Percentiles rank a stretch among this genome's conserved stretches.
Evolutionary conservation across 176 grass and related monocot genomes (phyloP).

Genomic region (Coix lacrymajobi): DNA sequence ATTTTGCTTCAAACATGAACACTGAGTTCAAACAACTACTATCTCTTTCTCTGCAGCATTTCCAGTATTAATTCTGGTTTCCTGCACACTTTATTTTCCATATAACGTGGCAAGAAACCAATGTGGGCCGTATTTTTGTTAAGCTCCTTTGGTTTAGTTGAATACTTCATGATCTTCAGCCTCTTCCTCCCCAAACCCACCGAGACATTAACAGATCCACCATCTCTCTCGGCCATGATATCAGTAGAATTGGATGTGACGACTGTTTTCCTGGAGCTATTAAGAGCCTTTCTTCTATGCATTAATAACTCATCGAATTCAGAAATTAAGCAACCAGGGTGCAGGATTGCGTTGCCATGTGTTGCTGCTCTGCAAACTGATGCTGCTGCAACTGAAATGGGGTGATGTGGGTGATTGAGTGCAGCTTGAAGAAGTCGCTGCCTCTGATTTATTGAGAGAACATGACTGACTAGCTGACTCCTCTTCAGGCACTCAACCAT

Average conservation of each 20-base stretch:
- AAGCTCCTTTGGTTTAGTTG: constrained; percentile 23
- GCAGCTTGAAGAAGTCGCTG: constrained; percentile 46
- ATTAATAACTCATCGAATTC: constrained; percentile 17
- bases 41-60: constrained; percentile 57
- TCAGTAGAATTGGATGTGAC: not conserved
- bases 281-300: not conserved
- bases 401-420: constrained; percentile 29
- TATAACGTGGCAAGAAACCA: not conserved
- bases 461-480: constrained; percentile 37
- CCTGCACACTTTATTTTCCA: constrained; percentile 7
- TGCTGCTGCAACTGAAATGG: constrained; percentile 42
- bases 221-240: not conserved
- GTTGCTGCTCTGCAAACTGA: constrained; percentile 23
- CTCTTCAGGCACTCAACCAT: constrained; percentile 35
- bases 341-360: not conserved
- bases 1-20: not conserved
- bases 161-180: constrained; percentile 39
- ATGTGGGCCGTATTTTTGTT: not conserved
- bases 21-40: constrained; percentile 3
- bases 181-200: constrained; percentile 38
- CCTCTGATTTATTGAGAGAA: constrained; percentile 21
- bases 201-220: constrained; percentile 26
- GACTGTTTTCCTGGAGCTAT: not conserved
- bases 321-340: not conserved
- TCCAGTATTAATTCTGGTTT: constrained; percentile 56